phyloP scores from a whole-genome alignment of 345 rosid genomes.

The Chamaenerion angustifolium region DNA sequence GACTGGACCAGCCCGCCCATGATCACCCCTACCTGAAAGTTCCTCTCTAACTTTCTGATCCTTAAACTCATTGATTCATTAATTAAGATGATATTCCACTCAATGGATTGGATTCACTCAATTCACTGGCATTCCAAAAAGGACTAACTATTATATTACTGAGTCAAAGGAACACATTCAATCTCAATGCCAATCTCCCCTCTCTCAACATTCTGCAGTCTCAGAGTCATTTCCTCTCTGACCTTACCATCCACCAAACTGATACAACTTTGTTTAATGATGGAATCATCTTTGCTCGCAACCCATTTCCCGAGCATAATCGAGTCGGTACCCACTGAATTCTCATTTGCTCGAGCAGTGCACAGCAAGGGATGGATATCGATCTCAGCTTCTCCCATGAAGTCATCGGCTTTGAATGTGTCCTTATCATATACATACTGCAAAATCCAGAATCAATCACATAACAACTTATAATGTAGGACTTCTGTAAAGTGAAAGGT shows the following conservation, averaged over 20 bases:
- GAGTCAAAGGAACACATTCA: conserved; percentile 88
- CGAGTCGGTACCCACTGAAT: conserved; percentile 33
- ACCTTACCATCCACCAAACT: conserved; percentile 59
- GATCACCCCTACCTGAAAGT: too few relatives aligned
- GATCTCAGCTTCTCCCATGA: conserved; percentile 94
- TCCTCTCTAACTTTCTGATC: too few relatives aligned
- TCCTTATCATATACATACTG: conserved; percentile 91
- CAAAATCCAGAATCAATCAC: not conserved
- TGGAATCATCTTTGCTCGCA: conserved; percentile 43
- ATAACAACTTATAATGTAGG: too few relatives aligned
- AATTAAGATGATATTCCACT: too few relatives aligned
- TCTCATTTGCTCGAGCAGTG: conserved; percentile 74
- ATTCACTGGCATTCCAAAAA: too few relatives aligned
- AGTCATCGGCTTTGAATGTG: conserved; percentile 71
- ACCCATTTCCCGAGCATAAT: conserved; percentile 58
- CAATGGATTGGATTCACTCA: too few relatives aligned
- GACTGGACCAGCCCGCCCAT: too few relatives aligned
- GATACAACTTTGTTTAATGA: conserved; percentile 57
- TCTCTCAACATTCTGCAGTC: conserved; percentile 82
- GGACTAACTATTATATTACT: too few relatives aligned
- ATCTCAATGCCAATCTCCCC: conserved; percentile 77
- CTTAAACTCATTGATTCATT: too few relatives aligned
- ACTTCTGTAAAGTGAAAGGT: too few relatives aligned
- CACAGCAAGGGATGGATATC: conserved; percentile 79
- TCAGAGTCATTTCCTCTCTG: conserved; percentile 61